Evolutionary conservation across 192 early-diverging fungal species (phyloP).

Genomic region (Coemansia umbellata): DNA sequence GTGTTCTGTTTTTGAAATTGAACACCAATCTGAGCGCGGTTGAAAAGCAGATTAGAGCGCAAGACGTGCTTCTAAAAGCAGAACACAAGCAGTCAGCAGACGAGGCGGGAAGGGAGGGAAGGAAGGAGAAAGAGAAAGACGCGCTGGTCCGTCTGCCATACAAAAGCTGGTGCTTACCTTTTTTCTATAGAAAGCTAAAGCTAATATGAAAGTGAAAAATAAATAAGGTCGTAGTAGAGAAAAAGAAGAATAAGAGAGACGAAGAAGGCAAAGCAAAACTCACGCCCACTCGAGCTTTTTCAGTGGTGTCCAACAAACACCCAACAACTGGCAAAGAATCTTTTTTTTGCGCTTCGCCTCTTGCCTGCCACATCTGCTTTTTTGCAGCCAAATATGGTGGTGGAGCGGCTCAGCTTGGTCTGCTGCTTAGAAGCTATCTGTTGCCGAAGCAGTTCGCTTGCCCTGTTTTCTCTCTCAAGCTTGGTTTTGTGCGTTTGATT

Average conservation of each 20-base stretch:
- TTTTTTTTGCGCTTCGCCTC: not conserved
- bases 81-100: not conserved
- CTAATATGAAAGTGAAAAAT: conserved; percentile 8
- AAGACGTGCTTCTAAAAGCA: not conserved
- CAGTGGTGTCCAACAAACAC: not conserved
- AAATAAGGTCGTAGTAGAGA: conserved; percentile 17
- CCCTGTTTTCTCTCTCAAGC: too few relatives aligned
- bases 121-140: not conserved
- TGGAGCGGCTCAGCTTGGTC: conserved; percentile 1
- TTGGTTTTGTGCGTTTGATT: too few relatives aligned
- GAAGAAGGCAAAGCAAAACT: not conserved
- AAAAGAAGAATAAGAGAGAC: conserved; percentile 5
- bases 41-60: conserved; percentile 6
- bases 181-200: conserved; percentile 16
- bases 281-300: not conserved
- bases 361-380: not conserved
- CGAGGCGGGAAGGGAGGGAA: not conserved
- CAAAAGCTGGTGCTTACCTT: conserved; percentile 10
- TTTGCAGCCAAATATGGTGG: not conserved
- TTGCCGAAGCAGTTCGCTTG: not conserved
- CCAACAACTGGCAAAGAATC: too few relatives aligned
- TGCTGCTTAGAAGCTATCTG: too few relatives aligned
- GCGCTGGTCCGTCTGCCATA: not conserved
- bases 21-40: too few relatives aligned
- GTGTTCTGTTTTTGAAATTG: not conserved